Evolutionary conservation across 2,329 filamentous ascomycete species (phyloP).

Genomic region (Cercospora janseana): DNA sequence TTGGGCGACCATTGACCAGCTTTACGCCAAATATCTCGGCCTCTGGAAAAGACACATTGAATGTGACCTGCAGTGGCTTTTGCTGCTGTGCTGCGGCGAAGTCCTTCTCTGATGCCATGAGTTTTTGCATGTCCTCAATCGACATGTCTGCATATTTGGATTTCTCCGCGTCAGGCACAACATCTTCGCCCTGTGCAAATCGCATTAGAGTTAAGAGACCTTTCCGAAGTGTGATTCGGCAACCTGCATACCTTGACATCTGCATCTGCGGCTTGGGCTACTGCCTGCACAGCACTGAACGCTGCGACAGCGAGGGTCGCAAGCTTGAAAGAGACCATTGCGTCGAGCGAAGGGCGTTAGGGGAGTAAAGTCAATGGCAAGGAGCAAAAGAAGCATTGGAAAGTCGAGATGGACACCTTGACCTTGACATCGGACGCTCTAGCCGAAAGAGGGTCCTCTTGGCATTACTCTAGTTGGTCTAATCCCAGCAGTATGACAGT

Average conservation of each 20-base stretch:
- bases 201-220: slow-evolving; percentile 22
- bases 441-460: slow-evolving; percentile 6
- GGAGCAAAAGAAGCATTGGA: neutral
- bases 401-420: slow-evolving; percentile 5
- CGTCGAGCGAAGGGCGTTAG: neutral
- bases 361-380: slow-evolving; percentile 3
- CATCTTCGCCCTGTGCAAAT: slow-evolving; percentile 25
- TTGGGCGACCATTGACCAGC: slow-evolving; percentile 87
- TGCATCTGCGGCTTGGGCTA: slow-evolving; percentile 52
- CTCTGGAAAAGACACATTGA: slow-evolving; percentile 60
- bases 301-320: slow-evolving; percentile 70
- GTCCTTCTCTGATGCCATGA: slow-evolving; percentile 17
- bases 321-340: slow-evolving; percentile 72
- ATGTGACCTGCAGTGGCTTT: slow-evolving; percentile 59
- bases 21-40: slow-evolving; percentile 89
- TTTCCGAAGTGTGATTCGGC: slow-evolving; percentile 16
- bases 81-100: slow-evolving; percentile 33
- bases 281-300: slow-evolving; percentile 63
- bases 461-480: neutral
- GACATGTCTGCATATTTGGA: slow-evolving; percentile 20
- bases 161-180: slow-evolving; percentile 13
- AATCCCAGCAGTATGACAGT: neutral
- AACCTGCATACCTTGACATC: slow-evolving; percentile 29
- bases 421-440: slow-evolving; percentile 3
- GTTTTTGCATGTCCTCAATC: slow-evolving; percentile 25